phyloP scores from a whole-genome alignment of 495 filamentous ascomycete genomes.

The Tuber magnatum region DNA sequence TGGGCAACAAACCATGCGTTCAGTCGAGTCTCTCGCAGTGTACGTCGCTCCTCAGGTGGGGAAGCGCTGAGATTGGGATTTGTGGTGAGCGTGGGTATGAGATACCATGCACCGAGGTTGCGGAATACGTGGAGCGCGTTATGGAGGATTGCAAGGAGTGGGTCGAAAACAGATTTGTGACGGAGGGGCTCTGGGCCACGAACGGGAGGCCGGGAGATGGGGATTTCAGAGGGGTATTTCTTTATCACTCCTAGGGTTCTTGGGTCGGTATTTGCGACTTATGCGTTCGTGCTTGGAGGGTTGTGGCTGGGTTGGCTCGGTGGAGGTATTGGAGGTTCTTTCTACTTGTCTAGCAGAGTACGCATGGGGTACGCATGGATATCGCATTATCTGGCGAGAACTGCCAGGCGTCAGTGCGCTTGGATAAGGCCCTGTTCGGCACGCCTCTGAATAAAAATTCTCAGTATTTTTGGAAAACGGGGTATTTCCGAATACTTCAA shows the following conservation, averaged over 20 bases:
- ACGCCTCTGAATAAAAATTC: too few relatives aligned
- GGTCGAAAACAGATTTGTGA: background rate
- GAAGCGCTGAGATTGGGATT: background rate
- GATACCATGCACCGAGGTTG: background rate
- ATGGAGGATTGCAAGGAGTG: slow-evolving; percentile 3
- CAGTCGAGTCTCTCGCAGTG: background rate
- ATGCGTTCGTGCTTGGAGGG: background rate
- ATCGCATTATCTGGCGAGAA: too few relatives aligned
- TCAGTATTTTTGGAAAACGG: too few relatives aligned
- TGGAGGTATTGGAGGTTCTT: background rate
- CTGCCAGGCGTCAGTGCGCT: too few relatives aligned
- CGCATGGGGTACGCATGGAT: background rate
- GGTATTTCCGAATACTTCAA: too few relatives aligned
- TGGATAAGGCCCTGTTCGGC: too few relatives aligned
- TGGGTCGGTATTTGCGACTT: background rate
- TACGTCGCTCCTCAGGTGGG: background rate
- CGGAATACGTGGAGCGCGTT: background rate
- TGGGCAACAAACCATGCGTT: background rate
- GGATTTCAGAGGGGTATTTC: slow-evolving; percentile 1
- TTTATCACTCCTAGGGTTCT: background rate
- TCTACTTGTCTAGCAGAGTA: background rate
- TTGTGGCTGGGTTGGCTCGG: background rate
- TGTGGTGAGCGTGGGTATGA: background rate
- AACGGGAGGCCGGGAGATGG: background rate
- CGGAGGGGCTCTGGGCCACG: background rate